phyloP scores from a whole-genome alignment of 768 basidiomycete genomes.

The Kwoniella dejecticola region DNA sequence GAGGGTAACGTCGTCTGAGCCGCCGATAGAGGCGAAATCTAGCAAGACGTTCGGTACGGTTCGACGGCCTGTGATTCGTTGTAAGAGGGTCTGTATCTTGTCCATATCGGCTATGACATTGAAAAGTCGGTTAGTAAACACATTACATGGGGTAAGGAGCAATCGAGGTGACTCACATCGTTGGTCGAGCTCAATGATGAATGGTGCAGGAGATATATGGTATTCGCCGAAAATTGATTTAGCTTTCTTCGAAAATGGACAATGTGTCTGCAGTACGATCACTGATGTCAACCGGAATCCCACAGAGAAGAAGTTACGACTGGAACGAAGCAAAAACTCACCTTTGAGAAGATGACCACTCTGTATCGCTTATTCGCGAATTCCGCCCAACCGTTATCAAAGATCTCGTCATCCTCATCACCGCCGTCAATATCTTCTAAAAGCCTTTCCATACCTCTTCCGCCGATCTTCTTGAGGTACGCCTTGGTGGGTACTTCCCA shows the following conservation, averaged over 20 bases:
- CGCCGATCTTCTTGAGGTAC: conserved; percentile 31
- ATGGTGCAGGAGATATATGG: conserved; percentile 43
- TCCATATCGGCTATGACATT: conserved; percentile 44
- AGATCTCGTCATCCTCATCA: conserved; percentile 36
- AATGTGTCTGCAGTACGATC: conserved; percentile 54
- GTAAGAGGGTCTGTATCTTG: conserved; percentile 48
- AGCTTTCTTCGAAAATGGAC: conserved; percentile 55
- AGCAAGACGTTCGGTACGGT: conserved; percentile 56
- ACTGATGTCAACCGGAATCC: neutral
- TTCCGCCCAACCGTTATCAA: conserved; percentile 49
- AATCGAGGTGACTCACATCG: conserved; percentile 43
- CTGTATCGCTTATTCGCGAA: conserved; percentile 45
- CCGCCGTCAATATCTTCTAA: conserved; percentile 38
- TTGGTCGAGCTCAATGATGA: conserved; percentile 54
- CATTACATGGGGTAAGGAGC: neutral
- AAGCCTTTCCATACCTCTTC: conserved; percentile 38
- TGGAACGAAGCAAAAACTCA: conserved; percentile 19
- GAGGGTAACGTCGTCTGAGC: conserved; percentile 55
- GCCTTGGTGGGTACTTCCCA: conserved; percentile 38
- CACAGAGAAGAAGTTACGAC: neutral
- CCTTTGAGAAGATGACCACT: conserved; percentile 54
- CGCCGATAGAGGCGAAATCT: conserved; percentile 52
- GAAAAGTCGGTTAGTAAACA: neutral
- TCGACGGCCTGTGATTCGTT: conserved; percentile 50
- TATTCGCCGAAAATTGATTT: conserved; percentile 50